Evolutionary conservation across 768 basidiomycete species (phyloP).

Genomic region (Suillus bovinus): DNA sequence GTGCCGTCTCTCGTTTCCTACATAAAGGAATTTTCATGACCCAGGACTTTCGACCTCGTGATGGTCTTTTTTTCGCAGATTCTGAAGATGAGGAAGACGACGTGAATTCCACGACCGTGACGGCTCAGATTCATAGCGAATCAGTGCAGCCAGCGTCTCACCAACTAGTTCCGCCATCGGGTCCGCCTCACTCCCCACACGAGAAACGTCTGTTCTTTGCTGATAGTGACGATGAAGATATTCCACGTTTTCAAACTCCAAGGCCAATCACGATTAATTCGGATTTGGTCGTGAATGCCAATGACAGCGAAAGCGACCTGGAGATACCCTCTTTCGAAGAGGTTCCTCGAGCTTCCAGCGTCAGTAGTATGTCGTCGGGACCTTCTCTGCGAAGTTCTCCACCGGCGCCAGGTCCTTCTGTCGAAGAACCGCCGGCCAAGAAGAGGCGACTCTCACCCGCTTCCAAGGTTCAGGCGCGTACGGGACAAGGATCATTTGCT

Average conservation of each 20-base stretch:
- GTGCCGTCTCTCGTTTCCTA: not conserved
- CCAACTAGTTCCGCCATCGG: constrained; percentile 6
- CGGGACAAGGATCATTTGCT: not conserved
- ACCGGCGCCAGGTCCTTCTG: constrained; percentile 21
- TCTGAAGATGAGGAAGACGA: constrained; percentile 50
- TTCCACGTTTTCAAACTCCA: constrained; percentile 16
- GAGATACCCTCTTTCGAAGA: constrained; percentile 36
- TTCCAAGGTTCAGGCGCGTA: not conserved
- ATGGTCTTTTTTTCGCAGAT: constrained; percentile 57
- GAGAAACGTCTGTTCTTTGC: constrained; percentile 41
- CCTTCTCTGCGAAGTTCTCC: constrained; percentile 25
- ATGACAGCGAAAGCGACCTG: constrained; percentile 32
- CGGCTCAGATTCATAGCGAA: not conserved
- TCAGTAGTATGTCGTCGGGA: constrained; percentile 39
- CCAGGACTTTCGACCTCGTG: not conserved
- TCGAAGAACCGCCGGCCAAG: constrained; percentile 34
- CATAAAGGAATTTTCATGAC: not conserved
- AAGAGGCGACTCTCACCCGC: constrained; percentile 53
- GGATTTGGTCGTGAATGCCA: constrained; percentile 38
- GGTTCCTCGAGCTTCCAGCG: constrained; percentile 40
- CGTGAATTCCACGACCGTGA: not conserved
- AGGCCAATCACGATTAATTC: constrained; percentile 25
- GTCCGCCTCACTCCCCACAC: constrained; percentile 16
- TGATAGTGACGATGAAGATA: constrained; percentile 47
- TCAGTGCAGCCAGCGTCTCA: not conserved